These are phyloP conservation scores for Elongisporangium undulatum DNA, from an alignment of 352 stramenopile species.

Conservation along the genomic window DNA sequence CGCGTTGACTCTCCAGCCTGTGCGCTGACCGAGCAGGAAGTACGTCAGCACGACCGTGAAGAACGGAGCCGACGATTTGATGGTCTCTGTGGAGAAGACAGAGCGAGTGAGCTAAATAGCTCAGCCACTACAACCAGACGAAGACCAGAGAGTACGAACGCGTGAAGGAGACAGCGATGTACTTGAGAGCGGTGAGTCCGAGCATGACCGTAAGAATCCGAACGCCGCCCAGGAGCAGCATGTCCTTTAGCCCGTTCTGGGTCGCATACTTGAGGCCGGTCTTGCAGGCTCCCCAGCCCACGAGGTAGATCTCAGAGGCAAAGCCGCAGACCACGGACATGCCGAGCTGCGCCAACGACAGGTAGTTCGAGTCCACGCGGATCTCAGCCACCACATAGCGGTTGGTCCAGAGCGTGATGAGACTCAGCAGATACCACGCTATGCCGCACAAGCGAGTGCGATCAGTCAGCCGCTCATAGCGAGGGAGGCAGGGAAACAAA, in stretches of 20 bases:
- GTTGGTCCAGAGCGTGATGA: slow-evolving; percentile 82
- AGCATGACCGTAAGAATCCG: slow-evolving; percentile 87
- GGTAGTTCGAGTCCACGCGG: slow-evolving; percentile 67
- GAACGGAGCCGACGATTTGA: slow-evolving; percentile 90
- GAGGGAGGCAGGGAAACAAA: background rate
- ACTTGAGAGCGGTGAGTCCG: slow-evolving; percentile 87
- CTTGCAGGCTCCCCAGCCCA: slow-evolving; percentile 61
- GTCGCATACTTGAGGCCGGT: slow-evolving; percentile 40
- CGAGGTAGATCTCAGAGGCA: slow-evolving; percentile 62
- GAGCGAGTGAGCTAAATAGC: slow-evolving; percentile 7
- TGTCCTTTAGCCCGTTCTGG: slow-evolving; percentile 73
- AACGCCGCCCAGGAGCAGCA: slow-evolving; percentile 74
- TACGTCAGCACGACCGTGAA: slow-evolving; percentile 89
- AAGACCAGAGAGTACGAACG: slow-evolving; percentile 30
- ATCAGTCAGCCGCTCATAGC: slow-evolving; percentile 1
- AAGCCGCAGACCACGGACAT: slow-evolving; percentile 78
- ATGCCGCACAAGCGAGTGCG: slow-evolving; percentile 2
- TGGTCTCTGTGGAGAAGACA: slow-evolving; percentile 63
- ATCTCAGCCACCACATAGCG: slow-evolving; percentile 76
- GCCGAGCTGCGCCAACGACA: slow-evolving; percentile 71
- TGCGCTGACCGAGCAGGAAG: slow-evolving; percentile 79
- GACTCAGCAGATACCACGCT: slow-evolving; percentile 81
- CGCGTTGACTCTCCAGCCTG: slow-evolving; percentile 74
- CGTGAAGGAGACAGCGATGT: slow-evolving; percentile 90
- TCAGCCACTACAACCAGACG: slow-evolving; percentile 3